Evolutionary conservation across 371 early-diverging fungal genomes (phyloP).

Genomic region (Mucor velutinosus): DNA sequence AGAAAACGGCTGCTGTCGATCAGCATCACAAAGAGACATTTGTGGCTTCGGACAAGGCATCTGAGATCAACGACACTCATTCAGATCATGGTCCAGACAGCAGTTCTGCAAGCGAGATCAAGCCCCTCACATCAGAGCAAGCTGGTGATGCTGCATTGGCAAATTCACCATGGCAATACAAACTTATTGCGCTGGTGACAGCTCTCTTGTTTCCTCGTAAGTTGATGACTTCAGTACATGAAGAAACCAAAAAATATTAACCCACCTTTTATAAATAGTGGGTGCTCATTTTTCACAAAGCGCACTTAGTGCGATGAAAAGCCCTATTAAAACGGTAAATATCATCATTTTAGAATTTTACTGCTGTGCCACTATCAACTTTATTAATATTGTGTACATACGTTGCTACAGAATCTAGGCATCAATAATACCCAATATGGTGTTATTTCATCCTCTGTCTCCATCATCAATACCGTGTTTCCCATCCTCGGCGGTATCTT

Average conservation of each 20-base stretch:
- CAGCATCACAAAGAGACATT: not conserved
- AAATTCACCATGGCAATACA: conserved; percentile 46
- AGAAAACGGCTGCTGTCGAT: not conserved
- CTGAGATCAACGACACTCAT: not conserved
- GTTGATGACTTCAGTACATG: not conserved
- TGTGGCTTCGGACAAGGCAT: not conserved
- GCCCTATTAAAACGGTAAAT: conserved; percentile 61
- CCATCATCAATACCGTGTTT: conserved; percentile 68
- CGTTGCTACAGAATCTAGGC: conserved; percentile 18
- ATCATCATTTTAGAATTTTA: not conserved
- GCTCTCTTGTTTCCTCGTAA: conserved; percentile 46
- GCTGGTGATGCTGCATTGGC: conserved; percentile 42
- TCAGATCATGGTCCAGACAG: not conserved
- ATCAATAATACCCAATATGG: conserved; percentile 75
- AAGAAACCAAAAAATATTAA: not conserved
- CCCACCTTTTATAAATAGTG: conserved; percentile 36
- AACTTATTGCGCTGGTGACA: conserved; percentile 37
- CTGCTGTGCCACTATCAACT: not conserved
- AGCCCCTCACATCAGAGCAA: conserved; percentile 3
- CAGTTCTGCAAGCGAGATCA: not conserved
- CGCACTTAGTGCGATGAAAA: conserved; percentile 70
- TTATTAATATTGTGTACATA: not conserved
- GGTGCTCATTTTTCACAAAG: conserved; percentile 77
- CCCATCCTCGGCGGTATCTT: conserved; percentile 71
- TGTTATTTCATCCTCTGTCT: conserved; percentile 68